A percentile compares a stretch with the other conserved stretches of the same genome.
Evolutionary conservation across 2,329 filamentous ascomycete genomes (phyloP).

Genomic region (Colletotrichum sp.): DNA sequence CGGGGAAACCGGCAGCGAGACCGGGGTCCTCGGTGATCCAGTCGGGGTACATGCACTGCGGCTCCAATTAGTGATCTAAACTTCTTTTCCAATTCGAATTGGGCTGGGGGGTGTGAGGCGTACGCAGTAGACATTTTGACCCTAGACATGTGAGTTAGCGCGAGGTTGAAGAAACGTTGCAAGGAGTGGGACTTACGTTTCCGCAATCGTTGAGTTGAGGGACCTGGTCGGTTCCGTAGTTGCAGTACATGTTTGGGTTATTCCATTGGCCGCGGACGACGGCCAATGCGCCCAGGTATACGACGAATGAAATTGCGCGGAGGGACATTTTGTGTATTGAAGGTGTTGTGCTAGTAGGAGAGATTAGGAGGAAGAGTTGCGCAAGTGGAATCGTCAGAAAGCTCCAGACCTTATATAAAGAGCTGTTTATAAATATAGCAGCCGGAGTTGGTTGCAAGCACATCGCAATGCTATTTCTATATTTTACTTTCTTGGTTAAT

Average conservation of each 20-base stretch:
- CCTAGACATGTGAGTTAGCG: not conserved
- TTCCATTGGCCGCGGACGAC: not conserved
- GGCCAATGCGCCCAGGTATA: not conserved
- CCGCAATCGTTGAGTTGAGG: not conserved
- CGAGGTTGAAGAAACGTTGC: not conserved
- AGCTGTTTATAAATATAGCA: not conserved
- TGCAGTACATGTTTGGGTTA: not conserved
- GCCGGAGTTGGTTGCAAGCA: not conserved
- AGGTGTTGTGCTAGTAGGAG: not conserved
- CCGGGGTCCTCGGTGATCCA: not conserved
- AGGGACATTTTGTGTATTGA: not conserved
- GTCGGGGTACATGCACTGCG: not conserved
- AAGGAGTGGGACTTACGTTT: not conserved
- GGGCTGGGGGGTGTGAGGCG: not conserved
- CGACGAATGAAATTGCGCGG: not conserved
- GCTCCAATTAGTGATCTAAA: not conserved
- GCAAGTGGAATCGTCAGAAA: accelerated
- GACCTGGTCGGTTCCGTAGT: not conserved
- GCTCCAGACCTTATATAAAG: accelerated
- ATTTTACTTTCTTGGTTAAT: not conserved
- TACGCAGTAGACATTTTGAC: not conserved
- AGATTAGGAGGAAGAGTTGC: not conserved
- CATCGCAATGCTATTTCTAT: not conserved
- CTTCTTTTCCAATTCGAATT: not conserved
- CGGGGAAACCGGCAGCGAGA: not conserved